These are phyloP conservation scores for Yueomyces sp. DNA, from an alignment of 805 yeast species.

Conservation along the genomic window DNA sequence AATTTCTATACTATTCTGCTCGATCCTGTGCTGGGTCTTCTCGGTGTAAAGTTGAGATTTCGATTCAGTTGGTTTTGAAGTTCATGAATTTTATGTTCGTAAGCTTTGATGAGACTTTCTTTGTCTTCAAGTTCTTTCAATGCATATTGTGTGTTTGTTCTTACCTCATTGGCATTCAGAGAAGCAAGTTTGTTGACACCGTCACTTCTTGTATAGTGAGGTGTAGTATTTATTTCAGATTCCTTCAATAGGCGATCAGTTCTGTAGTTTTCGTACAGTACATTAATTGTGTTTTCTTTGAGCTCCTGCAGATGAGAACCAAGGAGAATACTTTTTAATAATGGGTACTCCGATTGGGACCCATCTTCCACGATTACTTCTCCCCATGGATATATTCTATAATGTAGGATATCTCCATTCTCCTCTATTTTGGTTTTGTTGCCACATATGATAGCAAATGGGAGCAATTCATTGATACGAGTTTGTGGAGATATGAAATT, in stretches of 20 bases:
- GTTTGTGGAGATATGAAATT: constrained; percentile 1
- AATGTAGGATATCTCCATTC: constrained; percentile 25
- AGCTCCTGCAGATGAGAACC: constrained; percentile 74
- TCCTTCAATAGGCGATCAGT: constrained; percentile 46
- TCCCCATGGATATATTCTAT: constrained; percentile 60
- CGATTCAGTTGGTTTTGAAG: constrained; percentile 7
- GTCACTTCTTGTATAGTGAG: background rate
- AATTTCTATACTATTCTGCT: no score
- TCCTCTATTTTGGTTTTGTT: constrained; percentile 20
- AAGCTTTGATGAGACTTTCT: constrained; percentile 13
- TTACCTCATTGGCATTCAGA: no score
- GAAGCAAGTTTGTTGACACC: background rate
- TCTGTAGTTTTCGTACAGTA: constrained; percentile 68
- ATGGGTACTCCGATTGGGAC: constrained; percentile 53
- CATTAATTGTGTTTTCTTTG: constrained; percentile 65
- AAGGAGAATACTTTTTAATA: constrained; percentile 56
- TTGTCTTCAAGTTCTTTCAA: constrained; percentile 11
- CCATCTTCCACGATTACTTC: constrained; percentile 42
- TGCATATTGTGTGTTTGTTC: background rate
- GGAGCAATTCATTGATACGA: constrained; percentile 35
- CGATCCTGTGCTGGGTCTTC: no score
- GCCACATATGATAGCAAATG: constrained; percentile 57
- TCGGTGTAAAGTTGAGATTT: no score
- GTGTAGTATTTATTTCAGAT: constrained; percentile 3
- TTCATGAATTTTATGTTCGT: constrained; percentile 11